Conservation (phyloP, 345 rosid genomes). For the Turnera subulata region DNA sequence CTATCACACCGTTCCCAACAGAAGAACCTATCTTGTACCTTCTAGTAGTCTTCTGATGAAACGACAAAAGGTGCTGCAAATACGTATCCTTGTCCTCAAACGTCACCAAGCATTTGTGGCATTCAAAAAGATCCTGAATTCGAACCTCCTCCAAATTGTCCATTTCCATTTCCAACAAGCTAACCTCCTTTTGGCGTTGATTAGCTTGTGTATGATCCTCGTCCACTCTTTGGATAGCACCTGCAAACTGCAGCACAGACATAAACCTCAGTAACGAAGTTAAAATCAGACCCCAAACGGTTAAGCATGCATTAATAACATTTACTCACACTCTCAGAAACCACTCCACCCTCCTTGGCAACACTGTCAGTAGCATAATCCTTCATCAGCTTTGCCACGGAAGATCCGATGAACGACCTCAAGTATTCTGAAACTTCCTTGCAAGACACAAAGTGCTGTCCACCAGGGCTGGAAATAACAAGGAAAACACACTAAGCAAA, state of each 20-base stretch:
- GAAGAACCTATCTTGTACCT: constrained; percentile 63
- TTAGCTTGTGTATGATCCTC: constrained; percentile 28
- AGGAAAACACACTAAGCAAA: not conserved
- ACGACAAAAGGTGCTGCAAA: constrained; percentile 63
- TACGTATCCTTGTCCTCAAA: constrained; percentile 63
- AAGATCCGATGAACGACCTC: constrained; percentile 37
- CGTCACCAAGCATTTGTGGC: constrained; percentile 60
- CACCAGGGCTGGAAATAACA: constrained; percentile 50
- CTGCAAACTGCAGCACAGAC: constrained; percentile 34
- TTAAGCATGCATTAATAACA: constrained; percentile 12
- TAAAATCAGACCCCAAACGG: constrained; percentile 12
- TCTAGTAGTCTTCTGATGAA: constrained; percentile 64
- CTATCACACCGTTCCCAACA: constrained; percentile 70
- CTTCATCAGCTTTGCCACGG: constrained; percentile 18
- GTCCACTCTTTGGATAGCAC: constrained; percentile 18
- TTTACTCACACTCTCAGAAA: constrained; percentile 36
- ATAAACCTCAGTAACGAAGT: constrained; percentile 5
- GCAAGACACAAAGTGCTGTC: constrained; percentile 66
- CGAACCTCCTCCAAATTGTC: constrained; percentile 59
- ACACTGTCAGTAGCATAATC: constrained; percentile 19
- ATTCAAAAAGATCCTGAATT: constrained; percentile 55
- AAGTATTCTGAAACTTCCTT: constrained; percentile 60
- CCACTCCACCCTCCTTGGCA: constrained; percentile 23
- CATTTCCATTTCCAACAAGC: constrained; percentile 36
- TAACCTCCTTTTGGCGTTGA: constrained; percentile 30